A percentile compares a stretch with the other conserved stretches of the same genome.
phyloP scores from a whole-genome alignment of 1,139 yeast species.

The Tardiomyces depauwii region DNA sequence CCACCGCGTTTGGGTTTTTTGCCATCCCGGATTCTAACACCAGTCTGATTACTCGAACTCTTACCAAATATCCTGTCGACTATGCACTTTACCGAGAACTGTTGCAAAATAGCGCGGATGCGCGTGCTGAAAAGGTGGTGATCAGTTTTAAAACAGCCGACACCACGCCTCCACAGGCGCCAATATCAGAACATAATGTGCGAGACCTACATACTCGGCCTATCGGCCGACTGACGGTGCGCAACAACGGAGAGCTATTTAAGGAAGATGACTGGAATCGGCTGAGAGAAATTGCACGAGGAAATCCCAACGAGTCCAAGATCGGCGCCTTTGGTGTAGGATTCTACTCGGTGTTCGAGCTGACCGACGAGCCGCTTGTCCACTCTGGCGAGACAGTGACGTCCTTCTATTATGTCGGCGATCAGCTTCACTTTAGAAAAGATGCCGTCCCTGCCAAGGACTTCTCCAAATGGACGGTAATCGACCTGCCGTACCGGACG shows the following conservation, averaged over 20 bases:
- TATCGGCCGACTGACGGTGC: constrained; percentile 21
- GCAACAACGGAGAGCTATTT: constrained; percentile 28
- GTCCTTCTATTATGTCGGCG: constrained; percentile 30
- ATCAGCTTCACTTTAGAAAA: constrained; percentile 27
- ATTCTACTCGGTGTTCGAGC: constrained; percentile 94
- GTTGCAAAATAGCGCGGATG: constrained; percentile 33
- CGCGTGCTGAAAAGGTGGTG: constrained; percentile 26
- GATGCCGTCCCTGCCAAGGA: constrained; percentile 13
- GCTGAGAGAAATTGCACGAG: constrained; percentile 31
- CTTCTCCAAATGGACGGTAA: constrained; percentile 26
- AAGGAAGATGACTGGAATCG: constrained; percentile 31
- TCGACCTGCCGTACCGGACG: constrained; percentile 28
- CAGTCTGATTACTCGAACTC: constrained; percentile 28
- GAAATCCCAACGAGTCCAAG: constrained; percentile 81
- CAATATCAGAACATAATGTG: constrained; percentile 7
- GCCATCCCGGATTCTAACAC: background rate
- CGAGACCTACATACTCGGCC: constrained; percentile 19
- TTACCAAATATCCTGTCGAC: constrained; percentile 32
- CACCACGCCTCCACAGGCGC: constrained; percentile 1
- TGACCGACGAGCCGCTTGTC: constrained; percentile 58
- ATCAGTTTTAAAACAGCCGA: constrained; percentile 19
- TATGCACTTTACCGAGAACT: constrained; percentile 31
- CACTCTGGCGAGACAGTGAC: constrained; percentile 29
- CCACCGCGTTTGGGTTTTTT: background rate
- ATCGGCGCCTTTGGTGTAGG: constrained; percentile 99